These are phyloP conservation scores for Trichosanthes truncata DNA, from an alignment of 306 rosid genomes.

Conservation along the genomic window DNA sequence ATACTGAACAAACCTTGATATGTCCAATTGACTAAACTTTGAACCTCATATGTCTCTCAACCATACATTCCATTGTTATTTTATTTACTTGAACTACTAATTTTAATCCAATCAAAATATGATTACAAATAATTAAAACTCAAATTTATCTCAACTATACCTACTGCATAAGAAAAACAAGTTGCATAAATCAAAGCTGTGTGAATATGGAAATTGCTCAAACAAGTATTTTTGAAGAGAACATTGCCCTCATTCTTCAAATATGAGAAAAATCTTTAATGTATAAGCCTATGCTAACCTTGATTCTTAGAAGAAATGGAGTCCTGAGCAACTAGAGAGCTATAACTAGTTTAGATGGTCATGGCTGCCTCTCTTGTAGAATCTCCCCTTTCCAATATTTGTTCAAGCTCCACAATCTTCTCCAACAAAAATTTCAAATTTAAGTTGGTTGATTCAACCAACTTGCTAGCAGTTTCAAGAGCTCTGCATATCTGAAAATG, in stretches of 20 bases:
- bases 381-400: constrained; percentile 63
- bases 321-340: not conserved
- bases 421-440: constrained; percentile 42
- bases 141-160: not conserved
- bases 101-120: not conserved
- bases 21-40: not conserved
- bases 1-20: not conserved
- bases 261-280: not conserved
- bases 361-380: constrained; percentile 57
- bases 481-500: constrained; percentile 53
- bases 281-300: constrained; percentile 6
- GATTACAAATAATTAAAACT: not conserved
- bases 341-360: constrained; percentile 29
- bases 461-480: constrained; percentile 61
- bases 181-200: not conserved
- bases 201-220: not conserved
- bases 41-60: not conserved
- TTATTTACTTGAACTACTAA: not conserved
- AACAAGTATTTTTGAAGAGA: not conserved
- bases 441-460: constrained; percentile 55
- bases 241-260: not conserved
- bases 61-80: not conserved
- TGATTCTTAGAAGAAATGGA: not conserved
- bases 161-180: not conserved
- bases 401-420: constrained; percentile 65